Evolutionary conservation across 805 yeast genomes (phyloP), one percentile per base, ranked within the genome.

Genomic region (Yamadazyma philogaea): DNA sequence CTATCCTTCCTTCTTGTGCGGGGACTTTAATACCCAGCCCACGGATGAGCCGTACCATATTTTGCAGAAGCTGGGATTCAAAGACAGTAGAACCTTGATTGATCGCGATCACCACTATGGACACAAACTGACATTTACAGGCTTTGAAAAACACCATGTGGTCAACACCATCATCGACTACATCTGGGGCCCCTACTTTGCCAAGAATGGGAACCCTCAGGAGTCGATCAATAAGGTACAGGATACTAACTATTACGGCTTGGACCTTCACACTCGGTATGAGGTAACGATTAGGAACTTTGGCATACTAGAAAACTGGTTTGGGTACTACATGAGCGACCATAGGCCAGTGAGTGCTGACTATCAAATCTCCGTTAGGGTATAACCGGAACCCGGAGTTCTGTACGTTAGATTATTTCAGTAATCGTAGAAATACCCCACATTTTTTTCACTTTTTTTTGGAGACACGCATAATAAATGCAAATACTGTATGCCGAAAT

Each of bases 41-140:
- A 53, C 52, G 0, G 74, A 64, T 45, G 67, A 63, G 45, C 75
- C 75, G 1, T 69, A 68, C 45, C 51, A 50, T 28, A 63, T 74
- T 2, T 59, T 77, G 28, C 50, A 63, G 3, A 43, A 53, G 10
- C 53, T 63, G 10, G 72, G 70, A 3, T 43, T 55, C 19, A 43
- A 47, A 39, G 59, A 56, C 21, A 37, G 56, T 57, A n/a, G 75
- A 72, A 14, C 64, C 7, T 51, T 62, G 38, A 57, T 56, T 11
- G 57, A 57, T 30, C 33, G 51, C 1, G 40, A 47, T 3, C 56
- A 49, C 36, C 47, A 48, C 21, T 78, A 77, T 48, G 82, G 81
- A 0, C 66, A 64, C 44, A 47, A 48, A 16, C 47, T 61, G 18
- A 77, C 82, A 0, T 76, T 66, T 46, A 75, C 81, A 0, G 81